These are phyloP conservation scores for Kuraishia cidri DNA, from an alignment of 805 yeast species.

Conservation along the genomic window DNA sequence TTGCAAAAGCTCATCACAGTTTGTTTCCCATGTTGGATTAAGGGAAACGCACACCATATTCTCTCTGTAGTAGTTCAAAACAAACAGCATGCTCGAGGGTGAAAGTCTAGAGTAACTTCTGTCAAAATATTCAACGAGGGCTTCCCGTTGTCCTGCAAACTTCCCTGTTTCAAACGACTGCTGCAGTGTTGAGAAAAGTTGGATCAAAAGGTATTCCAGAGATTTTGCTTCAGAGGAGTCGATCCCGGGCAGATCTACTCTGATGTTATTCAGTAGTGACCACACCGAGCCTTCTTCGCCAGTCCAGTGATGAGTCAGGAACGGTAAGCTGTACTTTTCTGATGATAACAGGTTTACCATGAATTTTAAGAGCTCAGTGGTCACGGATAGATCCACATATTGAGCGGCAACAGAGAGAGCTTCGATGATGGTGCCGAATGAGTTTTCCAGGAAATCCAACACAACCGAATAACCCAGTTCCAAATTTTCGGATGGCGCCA, in stretches of 20 bases:
- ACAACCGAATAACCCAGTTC: too few relatives aligned
- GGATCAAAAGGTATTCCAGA: neutral
- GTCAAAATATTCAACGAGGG: slow-evolving; percentile 9
- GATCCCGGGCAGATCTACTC: too few relatives aligned
- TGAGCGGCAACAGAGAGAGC: too few relatives aligned
- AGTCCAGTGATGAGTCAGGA: neutral
- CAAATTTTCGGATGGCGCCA: too few relatives aligned
- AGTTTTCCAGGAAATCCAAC: too few relatives aligned
- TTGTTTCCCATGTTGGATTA: slow-evolving; percentile 40
- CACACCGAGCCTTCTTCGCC: neutral
- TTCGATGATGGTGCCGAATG: too few relatives aligned
- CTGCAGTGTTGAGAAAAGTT: neutral
- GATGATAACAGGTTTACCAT: too few relatives aligned
- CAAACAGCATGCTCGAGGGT: slow-evolving; percentile 16
- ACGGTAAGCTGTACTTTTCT: too few relatives aligned
- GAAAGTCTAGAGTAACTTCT: slow-evolving; percentile 9
- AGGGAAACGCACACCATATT: slow-evolving; percentile 47
- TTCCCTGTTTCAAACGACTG: slow-evolving; percentile 3
- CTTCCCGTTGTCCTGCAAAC: slow-evolving; percentile 5
- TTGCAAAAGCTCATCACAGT: slow-evolving; percentile 32
- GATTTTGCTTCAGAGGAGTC: neutral
- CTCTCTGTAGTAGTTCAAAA: slow-evolving; percentile 36
- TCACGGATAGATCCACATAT: too few relatives aligned
- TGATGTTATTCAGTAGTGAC: neutral
- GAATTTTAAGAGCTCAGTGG: too few relatives aligned